Conservation (phyloP, 2,329 filamentous ascomycete genomes). For the Orbilia brochopaga region DNA sequence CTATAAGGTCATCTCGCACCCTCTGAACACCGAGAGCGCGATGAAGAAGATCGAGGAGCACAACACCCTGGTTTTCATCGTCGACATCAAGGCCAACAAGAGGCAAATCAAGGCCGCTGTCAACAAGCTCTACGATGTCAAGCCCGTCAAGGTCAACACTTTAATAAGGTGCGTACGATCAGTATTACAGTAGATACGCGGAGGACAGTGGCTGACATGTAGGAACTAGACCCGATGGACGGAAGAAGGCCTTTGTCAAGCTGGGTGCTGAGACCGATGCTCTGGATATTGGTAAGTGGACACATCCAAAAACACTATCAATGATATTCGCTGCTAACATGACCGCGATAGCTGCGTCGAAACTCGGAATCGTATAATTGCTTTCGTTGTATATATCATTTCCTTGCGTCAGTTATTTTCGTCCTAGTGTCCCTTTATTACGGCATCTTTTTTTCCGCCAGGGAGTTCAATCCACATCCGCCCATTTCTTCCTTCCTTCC, state of each 20-base stretch:
- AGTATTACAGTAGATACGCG: background rate
- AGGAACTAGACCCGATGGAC: slow-evolving; percentile 77
- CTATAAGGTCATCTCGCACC: slow-evolving; percentile 97
- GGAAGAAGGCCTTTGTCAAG: slow-evolving; percentile 98
- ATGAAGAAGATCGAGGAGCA: slow-evolving; percentile 99
- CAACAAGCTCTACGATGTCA: slow-evolving; percentile 99
- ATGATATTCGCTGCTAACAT: slow-evolving; percentile 14
- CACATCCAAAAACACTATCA: background rate
- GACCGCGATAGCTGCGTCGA: slow-evolving; percentile 75
- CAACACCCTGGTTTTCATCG: slow-evolving; percentile 99
- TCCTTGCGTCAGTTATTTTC: slow-evolving; percentile 46
- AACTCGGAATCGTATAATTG: slow-evolving; percentile 92
- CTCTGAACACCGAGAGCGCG: slow-evolving; percentile 98
- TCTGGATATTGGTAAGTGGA: slow-evolving; percentile 73
- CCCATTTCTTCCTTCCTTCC: slow-evolving; percentile 36
- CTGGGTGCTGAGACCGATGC: slow-evolving; percentile 96
- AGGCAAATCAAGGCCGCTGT: slow-evolving; percentile 97
- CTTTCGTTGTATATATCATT: slow-evolving; percentile 42
- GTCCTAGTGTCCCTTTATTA: slow-evolving; percentile 31
- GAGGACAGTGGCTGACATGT: slow-evolving; percentile 49
- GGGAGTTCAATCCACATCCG: slow-evolving; percentile 51
- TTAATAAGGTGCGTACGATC: slow-evolving; percentile 77
- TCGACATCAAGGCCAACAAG: slow-evolving; percentile 98
- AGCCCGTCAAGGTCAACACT: slow-evolving; percentile 99
- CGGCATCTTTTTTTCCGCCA: slow-evolving; percentile 48